Evolutionary conservation across 179 eudicot species (phyloP), one percentile per base, ranked within the genome.

Genomic region (Silene noctiflora): DNA sequence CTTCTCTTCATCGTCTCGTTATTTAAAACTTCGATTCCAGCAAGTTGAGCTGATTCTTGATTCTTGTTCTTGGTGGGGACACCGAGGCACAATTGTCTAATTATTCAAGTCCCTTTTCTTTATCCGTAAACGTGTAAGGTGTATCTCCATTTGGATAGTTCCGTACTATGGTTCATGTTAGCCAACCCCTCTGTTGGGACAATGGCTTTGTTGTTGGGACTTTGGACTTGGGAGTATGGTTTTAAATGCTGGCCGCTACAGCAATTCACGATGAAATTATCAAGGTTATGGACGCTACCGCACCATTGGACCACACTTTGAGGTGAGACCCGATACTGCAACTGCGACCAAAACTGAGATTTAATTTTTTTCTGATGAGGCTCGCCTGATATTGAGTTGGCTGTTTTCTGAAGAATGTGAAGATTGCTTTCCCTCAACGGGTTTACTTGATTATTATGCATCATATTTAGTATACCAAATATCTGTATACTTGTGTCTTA

Each of bases 191-290:
- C 13, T n/a, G 9, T 17, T 35, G 14, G 48, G 71, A 67, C 22
- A 14, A 67, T 33, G 71, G 51, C 66, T 66, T 66, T 67, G 71
- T 67, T 35, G 51, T n/a, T 67, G 48, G 35, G 71, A 22, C 48
- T 42, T 42, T 1, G 12, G 48, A 42, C 48, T 42, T 42, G 13
- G 12, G 48, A 42, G 48, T 42, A 42, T 42, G 48, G 48, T 42
- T 42, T 42, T 42, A 1, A 42, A 42, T 42, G 48, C 6, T 42
- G 42, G 8, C 42, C 3, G 13, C 13, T 13, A 42, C 48, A 8
- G 48, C 48, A 42, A 42, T 42, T 42, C 48, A 42, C 13, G 12
- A 10, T 42, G 12, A 42, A 42, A 7, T 42, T 9, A 42, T 42
- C 48, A 42, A 42, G 48, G 48, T 8, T 42, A 42, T 42, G 48